Conservation (phyloP, 169 alveolate species). For the Plasmodium gonderi region DNA sequence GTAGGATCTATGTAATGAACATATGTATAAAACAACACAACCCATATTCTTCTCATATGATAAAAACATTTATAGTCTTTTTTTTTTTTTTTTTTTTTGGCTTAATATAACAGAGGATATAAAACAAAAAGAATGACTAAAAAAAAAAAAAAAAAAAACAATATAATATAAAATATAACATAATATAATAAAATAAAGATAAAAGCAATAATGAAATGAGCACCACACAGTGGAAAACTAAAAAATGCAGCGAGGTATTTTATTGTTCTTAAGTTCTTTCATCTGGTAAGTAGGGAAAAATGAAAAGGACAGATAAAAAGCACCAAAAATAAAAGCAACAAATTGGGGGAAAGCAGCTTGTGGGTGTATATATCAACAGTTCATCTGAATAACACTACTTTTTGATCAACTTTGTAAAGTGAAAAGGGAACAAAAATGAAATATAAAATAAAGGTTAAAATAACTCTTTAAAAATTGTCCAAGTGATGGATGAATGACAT, state of each 20-base stretch:
- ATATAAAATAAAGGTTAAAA: neutral
- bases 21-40: neutral
- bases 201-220: too few relatives aligned
- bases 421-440: neutral
- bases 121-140: neutral
- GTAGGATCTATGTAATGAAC: too few relatives aligned
- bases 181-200: too few relatives aligned
- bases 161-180: too few relatives aligned
- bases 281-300: neutral
- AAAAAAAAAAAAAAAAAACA: constrained; percentile 10
- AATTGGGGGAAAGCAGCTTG: neutral
- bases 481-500: too few relatives aligned
- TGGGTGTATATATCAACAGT: neutral
- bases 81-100: neutral
- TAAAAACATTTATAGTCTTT: neutral
- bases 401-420: neutral
- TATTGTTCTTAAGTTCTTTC: too few relatives aligned
- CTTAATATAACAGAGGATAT: neutral
- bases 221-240: too few relatives aligned
- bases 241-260: too few relatives aligned
- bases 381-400: neutral
- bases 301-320: neutral
- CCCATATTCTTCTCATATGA: neutral
- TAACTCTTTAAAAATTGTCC: too few relatives aligned
- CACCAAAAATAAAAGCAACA: neutral